Conservation (phyloP, 495 filamentous ascomycete species). For the Aspergillus homomorphus region DNA sequence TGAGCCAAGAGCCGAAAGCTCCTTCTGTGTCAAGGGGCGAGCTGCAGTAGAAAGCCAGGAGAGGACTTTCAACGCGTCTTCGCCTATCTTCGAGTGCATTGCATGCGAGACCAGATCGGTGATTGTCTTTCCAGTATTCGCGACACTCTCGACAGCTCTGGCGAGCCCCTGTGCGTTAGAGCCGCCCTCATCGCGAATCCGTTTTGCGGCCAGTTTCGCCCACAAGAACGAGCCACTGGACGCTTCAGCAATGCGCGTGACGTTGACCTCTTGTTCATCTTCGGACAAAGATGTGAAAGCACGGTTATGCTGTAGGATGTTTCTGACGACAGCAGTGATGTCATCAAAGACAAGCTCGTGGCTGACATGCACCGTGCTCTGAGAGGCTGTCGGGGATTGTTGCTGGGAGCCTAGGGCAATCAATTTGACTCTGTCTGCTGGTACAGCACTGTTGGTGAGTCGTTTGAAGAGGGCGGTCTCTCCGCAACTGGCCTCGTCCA, state of each 20-base stretch:
- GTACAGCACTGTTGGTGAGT: conserved; percentile 23
- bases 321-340: conserved; percentile 20
- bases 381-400: conserved; percentile 8
- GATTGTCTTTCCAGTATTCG: conserved; percentile 25
- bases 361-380: conserved; percentile 14
- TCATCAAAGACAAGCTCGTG: conserved; percentile 26
- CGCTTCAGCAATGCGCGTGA: conserved; percentile 35
- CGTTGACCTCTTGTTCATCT: conserved; percentile 24
- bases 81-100: conserved; percentile 20
- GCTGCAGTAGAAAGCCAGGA: conserved; percentile 34
- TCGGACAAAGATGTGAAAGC: conserved; percentile 12
- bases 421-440: conserved; percentile 27
- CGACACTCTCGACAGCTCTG: conserved; percentile 25
- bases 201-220: conserved; percentile 37
- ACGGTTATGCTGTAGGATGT: conserved; percentile 8
- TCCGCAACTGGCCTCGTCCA: conserved; percentile 35
- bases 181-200: conserved; percentile 20
- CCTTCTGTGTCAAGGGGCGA: conserved; percentile 28
- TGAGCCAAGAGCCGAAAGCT: conserved; percentile 27
- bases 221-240: conserved; percentile 37
- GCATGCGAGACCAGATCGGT: conserved; percentile 30
- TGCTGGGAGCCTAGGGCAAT: conserved; percentile 33
- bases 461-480: conserved; percentile 26
- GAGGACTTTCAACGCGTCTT: conserved; percentile 29
- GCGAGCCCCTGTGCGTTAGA: conserved; percentile 21